A percentile compares a stretch with the other conserved stretches of the same genome.
Evolutionary conservation across 805 yeast species (phyloP).

Genomic region (Lachancea sp.): DNA sequence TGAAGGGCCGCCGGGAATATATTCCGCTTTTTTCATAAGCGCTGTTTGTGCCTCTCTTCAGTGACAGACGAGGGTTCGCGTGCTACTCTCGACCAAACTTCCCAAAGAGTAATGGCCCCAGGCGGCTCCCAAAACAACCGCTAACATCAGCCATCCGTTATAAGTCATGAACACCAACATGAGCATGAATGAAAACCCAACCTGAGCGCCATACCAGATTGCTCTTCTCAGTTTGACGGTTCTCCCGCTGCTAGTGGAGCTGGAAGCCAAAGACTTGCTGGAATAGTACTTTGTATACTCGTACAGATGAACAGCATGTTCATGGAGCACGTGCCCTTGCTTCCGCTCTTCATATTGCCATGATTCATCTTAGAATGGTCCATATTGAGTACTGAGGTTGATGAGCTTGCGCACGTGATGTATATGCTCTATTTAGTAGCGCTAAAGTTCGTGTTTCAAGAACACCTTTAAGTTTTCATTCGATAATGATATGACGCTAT

Average conservation of each 20-base stretch:
- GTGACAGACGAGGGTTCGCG: conserved; percentile 23
- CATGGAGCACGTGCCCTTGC: conserved; percentile 44
- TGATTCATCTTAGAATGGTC: conserved; percentile 16
- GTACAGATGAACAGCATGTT: conserved; percentile 65
- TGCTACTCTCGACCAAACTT: conserved; percentile 15
- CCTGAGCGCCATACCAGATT: conserved; percentile 54
- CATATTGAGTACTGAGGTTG: too few relatives aligned
- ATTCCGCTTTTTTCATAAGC: too few relatives aligned
- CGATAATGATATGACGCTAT: too few relatives aligned
- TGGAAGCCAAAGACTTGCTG: conserved; percentile 1
- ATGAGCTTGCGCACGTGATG: too few relatives aligned
- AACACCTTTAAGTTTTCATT: background rate
- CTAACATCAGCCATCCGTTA: conserved; percentile 77
- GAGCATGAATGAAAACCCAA: conserved; percentile 60
- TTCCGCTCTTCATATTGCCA: conserved; percentile 21
- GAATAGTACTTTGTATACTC: conserved; percentile 39
- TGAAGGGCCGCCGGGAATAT: too few relatives aligned
- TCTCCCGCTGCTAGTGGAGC: conserved; percentile 5
- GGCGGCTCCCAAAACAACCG: conserved; percentile 68
- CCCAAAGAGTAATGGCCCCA: conserved; percentile 63
- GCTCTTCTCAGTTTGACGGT: conserved; percentile 32
- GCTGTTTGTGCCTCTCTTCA: too few relatives aligned
- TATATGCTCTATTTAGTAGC: conserved; percentile 2
- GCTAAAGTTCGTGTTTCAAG: background rate
- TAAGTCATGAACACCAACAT: conserved; percentile 86